Conservation (phyloP, 768 basidiomycete species). For the Tremella mesenterica region DNA sequence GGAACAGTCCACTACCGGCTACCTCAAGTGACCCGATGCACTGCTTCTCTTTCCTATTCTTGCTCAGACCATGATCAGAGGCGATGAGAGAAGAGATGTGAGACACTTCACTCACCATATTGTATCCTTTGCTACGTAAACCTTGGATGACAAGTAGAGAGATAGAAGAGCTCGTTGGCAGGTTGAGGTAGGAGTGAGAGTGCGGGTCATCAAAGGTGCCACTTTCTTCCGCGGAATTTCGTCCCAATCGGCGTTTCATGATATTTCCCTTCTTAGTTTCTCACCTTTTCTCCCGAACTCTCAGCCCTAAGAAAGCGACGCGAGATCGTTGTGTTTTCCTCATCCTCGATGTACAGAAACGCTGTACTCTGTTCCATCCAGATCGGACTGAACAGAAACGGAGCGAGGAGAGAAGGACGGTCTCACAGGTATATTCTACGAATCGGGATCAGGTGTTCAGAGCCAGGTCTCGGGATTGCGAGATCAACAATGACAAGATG, state of each 20-base stretch:
- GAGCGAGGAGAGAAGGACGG: constrained; percentile 34
- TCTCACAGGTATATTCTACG: not conserved
- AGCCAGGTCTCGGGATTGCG: too few relatives aligned
- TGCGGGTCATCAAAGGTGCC: not conserved
- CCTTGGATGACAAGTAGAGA: too few relatives aligned
- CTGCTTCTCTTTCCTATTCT: too few relatives aligned
- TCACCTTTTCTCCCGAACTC: constrained; percentile 4
- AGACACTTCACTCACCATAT: constrained; percentile 14
- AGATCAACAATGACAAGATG: too few relatives aligned
- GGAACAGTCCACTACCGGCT: too few relatives aligned
- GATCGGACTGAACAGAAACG: constrained; percentile 21
- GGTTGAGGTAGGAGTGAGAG: too few relatives aligned
- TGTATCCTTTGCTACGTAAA: too few relatives aligned
- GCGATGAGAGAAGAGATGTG: too few relatives aligned
- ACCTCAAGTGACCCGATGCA: too few relatives aligned
- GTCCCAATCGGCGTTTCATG: not conserved
- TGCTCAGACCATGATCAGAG: too few relatives aligned
- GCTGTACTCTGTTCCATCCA: constrained; percentile 23
- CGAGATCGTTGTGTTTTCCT: not conserved
- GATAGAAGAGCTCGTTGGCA: too few relatives aligned
- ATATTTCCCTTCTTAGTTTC: not conserved
- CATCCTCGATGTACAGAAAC: constrained; percentile 31
- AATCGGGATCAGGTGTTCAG: too few relatives aligned
- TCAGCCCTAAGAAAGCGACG: not conserved
- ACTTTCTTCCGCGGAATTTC: not conserved